Percentiles rank a stretch among this genome's conserved stretches.
Conservation (phyloP, 176 grass and related monocot genomes). For the Phoenix roebelenii region DNA sequence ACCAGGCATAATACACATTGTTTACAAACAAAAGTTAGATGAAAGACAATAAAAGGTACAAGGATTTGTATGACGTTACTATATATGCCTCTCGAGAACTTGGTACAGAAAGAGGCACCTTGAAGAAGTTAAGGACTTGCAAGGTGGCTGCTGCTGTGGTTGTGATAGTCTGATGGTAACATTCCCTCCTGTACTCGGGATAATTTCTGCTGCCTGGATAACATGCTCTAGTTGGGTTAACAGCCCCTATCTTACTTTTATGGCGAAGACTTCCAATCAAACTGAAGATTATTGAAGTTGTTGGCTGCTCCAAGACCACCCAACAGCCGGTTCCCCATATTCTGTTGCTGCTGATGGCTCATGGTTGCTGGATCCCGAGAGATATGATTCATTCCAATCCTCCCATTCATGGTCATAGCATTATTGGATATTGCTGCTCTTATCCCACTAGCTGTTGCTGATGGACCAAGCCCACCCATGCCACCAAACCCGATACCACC, state of each 20-base stretch:
- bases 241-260: conserved; percentile 23
- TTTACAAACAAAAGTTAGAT: too few species aligned
- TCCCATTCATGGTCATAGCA: conserved; percentile 55
- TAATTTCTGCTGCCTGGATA: too few species aligned
- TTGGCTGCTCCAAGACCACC: conserved; percentile 59
- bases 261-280: conserved; percentile 89
- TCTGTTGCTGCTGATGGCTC: conserved; percentile 57
- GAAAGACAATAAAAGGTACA: too few species aligned
- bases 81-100: too few species aligned
- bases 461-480: conserved; percentile 34
- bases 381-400: conserved; percentile 56
- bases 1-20: too few species aligned
- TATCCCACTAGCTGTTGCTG: conserved; percentile 18
- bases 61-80: too few species aligned
- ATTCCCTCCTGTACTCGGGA: too few species aligned
- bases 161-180: too few species aligned
- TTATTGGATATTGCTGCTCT: conserved; percentile 37
- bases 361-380: conserved; percentile 56
- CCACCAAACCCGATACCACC: conserved; percentile 44
- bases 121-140: too few species aligned
- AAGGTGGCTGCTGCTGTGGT: too few species aligned
- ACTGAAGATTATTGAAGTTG: conserved; percentile 81
- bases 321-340: conserved; percentile 69
- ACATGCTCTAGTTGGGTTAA: background rate
- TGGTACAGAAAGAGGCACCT: too few species aligned